These are phyloP conservation scores for Venturia effusa DNA, from an alignment of 2,329 filamentous ascomycete genomes.

Conservation along the genomic window DNA sequence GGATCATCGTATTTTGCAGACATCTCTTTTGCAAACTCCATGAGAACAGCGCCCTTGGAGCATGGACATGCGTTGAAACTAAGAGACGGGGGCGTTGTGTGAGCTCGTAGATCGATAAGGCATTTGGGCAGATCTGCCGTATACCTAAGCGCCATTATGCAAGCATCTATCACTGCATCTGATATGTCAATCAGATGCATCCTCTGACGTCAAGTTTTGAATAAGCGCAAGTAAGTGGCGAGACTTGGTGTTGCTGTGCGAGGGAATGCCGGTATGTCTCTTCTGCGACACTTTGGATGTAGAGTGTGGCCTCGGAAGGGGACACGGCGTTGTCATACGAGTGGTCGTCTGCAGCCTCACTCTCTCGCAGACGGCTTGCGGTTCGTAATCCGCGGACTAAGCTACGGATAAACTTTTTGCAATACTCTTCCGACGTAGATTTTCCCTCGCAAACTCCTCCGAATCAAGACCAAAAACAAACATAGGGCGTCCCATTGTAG, in stretches of 20 bases:
- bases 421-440: background rate
- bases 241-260: background rate
- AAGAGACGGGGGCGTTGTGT: background rate
- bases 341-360: background rate
- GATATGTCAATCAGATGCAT: background rate
- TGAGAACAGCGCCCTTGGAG: background rate
- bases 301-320: background rate
- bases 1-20: background rate
- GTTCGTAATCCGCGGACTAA: background rate
- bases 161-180: background rate
- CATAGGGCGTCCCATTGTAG: background rate
- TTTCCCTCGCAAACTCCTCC: background rate
- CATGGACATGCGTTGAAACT: background rate
- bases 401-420: background rate
- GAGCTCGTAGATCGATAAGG: background rate
- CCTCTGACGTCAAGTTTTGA: background rate
- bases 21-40: background rate
- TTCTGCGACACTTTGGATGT: too few species aligned
- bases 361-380: background rate
- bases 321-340: background rate
- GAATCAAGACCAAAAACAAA: background rate
- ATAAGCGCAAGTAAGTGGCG: background rate
- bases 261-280: background rate
- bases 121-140: background rate
- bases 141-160: background rate